A percentile compares a stretch with the other conserved stretches of the same genome.
phyloP scores from a whole-genome alignment of 805 yeast species.

The Candida ficus region DNA sequence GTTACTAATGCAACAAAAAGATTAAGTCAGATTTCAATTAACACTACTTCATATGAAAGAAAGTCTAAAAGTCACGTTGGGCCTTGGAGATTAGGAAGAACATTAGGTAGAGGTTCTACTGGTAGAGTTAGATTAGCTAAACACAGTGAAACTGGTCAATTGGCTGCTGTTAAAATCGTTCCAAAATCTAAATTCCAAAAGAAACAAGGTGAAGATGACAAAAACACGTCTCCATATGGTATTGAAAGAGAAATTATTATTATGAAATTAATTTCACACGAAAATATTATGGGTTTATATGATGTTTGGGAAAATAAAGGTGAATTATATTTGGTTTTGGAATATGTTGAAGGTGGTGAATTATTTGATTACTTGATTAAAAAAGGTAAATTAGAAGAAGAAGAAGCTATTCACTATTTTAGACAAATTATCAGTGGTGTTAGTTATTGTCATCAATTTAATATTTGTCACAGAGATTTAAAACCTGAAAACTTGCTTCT shows the following conservation, averaged over 20 bases:
- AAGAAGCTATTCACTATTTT: slow-evolving; percentile 86
- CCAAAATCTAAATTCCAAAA: slow-evolving; percentile 71
- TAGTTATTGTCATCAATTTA: slow-evolving; percentile 77
- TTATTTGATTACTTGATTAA: slow-evolving; percentile 87
- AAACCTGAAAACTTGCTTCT: slow-evolving; percentile 77
- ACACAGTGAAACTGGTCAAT: slow-evolving; percentile 75
- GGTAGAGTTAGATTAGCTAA: slow-evolving; percentile 93
- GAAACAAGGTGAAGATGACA: slow-evolving; percentile 30
- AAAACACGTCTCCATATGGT: slow-evolving; percentile 70
- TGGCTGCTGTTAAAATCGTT: slow-evolving; percentile 95
- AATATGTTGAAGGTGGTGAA: slow-evolving; percentile 97
- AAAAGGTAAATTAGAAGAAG: slow-evolving; percentile 81
- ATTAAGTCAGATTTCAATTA: slow-evolving; percentile 24
- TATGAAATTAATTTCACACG: slow-evolving; percentile 75
- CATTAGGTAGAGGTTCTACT: slow-evolving; percentile 94
- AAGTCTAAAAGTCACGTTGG: slow-evolving; percentile 48
- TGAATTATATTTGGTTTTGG: slow-evolving; percentile 80
- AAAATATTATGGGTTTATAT: slow-evolving; percentile 70
- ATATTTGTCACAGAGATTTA: slow-evolving; percentile 83
- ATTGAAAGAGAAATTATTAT: slow-evolving; percentile 82
- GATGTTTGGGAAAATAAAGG: slow-evolving; percentile 88
- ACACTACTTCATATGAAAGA: slow-evolving; percentile 26
- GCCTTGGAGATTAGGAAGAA: slow-evolving; percentile 95
- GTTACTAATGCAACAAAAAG: slow-evolving; percentile 28
- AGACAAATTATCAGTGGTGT: slow-evolving; percentile 82